phyloP scores from a whole-genome alignment of 805 yeast genomes.

The Pichia deserticola region DNA sequence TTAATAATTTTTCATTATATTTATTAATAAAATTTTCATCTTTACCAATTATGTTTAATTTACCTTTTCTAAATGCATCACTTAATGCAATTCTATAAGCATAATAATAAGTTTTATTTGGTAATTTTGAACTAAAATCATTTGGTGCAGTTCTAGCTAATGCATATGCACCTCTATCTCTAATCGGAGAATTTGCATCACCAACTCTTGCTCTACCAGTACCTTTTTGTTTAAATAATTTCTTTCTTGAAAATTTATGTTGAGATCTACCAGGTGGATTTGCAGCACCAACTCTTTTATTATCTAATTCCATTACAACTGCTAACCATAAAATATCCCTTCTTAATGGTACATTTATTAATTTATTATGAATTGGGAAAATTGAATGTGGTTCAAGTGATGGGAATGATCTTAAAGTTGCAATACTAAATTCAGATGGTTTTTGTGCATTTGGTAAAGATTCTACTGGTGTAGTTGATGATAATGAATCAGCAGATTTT shows the following conservation, averaged over 20 bases:
- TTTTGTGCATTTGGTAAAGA: conserved; percentile 23
- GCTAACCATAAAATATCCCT: conserved; percentile 94
- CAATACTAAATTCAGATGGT: conserved; percentile 68
- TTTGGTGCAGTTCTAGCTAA: conserved; percentile 86
- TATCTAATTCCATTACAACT: conserved; percentile 85
- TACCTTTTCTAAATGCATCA: conserved; percentile 70
- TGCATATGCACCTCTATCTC: conserved; percentile 85
- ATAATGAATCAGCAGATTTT: neutral
- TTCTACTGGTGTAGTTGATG: neutral
- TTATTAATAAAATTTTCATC: conserved; percentile 17
- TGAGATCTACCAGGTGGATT: conserved; percentile 83
- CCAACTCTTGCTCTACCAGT: conserved; percentile 94
- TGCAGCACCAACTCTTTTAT: conserved; percentile 80
- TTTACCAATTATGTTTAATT: conserved; percentile 61
- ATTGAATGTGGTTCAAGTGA: conserved; percentile 77
- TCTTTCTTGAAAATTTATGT: conserved; percentile 76
- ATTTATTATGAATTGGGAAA: conserved; percentile 66
- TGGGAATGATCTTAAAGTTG: conserved; percentile 79
- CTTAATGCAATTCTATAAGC: conserved; percentile 83
- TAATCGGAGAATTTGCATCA: conserved; percentile 89
- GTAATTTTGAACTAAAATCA: conserved; percentile 75
- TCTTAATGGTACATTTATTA: conserved; percentile 70
- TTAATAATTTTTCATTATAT: conserved; percentile 2
- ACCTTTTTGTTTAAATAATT: conserved; percentile 86
- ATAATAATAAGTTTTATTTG: conserved; percentile 58